These are phyloP conservation scores for Nepenthes mirabilis DNA, from an alignment of 148 eudicot species.

Conservation along the genomic window DNA sequence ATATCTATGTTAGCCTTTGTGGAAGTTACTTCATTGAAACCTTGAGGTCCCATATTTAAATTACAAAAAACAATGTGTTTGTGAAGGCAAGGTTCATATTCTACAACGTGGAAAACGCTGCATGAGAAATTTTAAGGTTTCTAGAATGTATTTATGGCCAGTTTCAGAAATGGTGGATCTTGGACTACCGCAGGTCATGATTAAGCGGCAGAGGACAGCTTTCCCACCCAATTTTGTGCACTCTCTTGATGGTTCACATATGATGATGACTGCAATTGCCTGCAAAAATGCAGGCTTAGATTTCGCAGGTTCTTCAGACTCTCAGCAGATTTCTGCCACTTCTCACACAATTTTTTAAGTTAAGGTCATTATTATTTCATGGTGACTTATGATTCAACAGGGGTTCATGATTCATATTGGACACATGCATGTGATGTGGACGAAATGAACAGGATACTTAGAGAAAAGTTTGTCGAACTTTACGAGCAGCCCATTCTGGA, in stretches of 20 bases:
- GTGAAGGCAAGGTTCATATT: too few relatives aligned
- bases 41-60: too few relatives aligned
- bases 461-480: slow-evolving; percentile 91
- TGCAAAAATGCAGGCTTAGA: slow-evolving; percentile 82
- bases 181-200: slow-evolving; percentile 47
- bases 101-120: too few relatives aligned
- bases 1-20: too few relatives aligned
- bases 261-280: slow-evolving; percentile 99
- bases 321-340: not conserved
- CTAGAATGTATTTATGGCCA: not conserved
- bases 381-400: slow-evolving; percentile 21
- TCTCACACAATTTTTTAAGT: not conserved
- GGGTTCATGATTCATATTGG: slow-evolving; percentile 66
- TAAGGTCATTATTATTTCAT: not conserved
- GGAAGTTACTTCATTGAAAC: too few relatives aligned
- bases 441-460: slow-evolving; percentile 59
- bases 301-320: slow-evolving; percentile 63
- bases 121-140: not conserved
- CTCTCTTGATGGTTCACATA: slow-evolving; percentile 98
- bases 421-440: slow-evolving; percentile 95
- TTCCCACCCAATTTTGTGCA: slow-evolving; percentile 98
- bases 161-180: slow-evolving; percentile 1
- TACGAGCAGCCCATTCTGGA: slow-evolving; percentile 81
- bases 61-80: too few relatives aligned
- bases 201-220: slow-evolving; percentile 82